These are phyloP conservation scores for Juncus effusus DNA, from an alignment of 176 grass and related monocot genomes.

Conservation along the genomic window DNA sequence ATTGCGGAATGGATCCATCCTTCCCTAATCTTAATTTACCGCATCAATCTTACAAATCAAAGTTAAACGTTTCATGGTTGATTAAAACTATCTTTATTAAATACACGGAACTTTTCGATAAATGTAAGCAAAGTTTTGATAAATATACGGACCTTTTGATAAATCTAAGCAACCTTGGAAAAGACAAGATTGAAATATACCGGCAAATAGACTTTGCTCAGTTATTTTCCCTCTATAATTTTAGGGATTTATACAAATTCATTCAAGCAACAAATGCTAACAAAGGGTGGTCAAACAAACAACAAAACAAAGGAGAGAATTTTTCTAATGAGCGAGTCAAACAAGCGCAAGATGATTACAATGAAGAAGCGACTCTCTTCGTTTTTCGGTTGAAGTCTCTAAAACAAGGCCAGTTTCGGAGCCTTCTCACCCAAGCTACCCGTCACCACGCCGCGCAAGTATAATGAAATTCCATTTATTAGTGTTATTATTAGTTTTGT, in stretches of 20 bases:
- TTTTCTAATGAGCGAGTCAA: slow-evolving; percentile 58
- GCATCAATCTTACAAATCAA: too few species aligned
- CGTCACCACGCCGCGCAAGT: slow-evolving; percentile 95
- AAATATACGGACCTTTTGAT: too few species aligned
- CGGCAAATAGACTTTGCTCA: too few species aligned
- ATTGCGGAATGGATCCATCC: too few species aligned
- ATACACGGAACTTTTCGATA: too few species aligned
- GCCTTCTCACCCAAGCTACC: slow-evolving; percentile 93
- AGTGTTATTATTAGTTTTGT: too few species aligned
- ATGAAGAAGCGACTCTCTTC: slow-evolving; percentile 85
- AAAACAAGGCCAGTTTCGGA: slow-evolving; percentile 93
- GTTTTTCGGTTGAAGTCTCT: slow-evolving; percentile 90
- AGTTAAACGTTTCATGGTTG: too few species aligned
- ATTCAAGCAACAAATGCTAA: slow-evolving; percentile 39
- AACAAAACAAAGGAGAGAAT: slow-evolving; percentile 54
- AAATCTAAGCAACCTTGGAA: too few species aligned
- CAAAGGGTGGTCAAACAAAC: slow-evolving; percentile 38
- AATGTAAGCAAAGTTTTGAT: too few species aligned
- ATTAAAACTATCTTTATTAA: too few species aligned
- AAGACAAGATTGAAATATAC: too few species aligned
- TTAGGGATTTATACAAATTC: slow-evolving; percentile 81
- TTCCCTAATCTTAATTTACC: too few species aligned
- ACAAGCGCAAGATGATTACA: slow-evolving; percentile 89
- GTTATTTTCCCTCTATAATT: not conserved
- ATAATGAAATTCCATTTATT: slow-evolving; percentile 18